A percentile compares a stretch with the other conserved stretches of the same genome.
These are phyloP conservation scores for Crataegus laevigata DNA, from an alignment of 306 rosid species.

Conservation along the genomic window DNA sequence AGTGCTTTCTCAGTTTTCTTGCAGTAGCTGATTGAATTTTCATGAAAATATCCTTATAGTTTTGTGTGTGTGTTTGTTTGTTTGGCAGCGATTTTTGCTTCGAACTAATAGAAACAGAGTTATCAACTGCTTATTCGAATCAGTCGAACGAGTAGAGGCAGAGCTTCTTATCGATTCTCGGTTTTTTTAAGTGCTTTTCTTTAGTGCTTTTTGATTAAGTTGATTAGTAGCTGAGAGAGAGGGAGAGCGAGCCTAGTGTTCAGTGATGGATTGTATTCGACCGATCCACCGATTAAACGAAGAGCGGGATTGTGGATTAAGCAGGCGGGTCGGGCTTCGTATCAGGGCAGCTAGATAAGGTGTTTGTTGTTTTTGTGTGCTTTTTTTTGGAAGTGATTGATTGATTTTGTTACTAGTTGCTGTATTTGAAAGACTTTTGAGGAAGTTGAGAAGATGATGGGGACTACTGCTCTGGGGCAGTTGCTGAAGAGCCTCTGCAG, in stretches of 20 bases:
- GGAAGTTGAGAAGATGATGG: conserved; percentile 38
- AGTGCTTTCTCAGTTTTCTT: background rate
- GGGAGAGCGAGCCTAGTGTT: background rate
- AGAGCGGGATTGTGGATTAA: conserved; percentile 73
- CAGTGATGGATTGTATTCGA: conserved; percentile 54
- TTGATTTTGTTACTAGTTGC: conserved; percentile 17
- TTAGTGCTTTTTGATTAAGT: conserved; percentile 10
- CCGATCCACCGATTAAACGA: conserved; percentile 63
- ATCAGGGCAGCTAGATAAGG: conserved; percentile 71
- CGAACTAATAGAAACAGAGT: background rate
- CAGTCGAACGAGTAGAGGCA: conserved; percentile 11
- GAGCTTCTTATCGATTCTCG: background rate
- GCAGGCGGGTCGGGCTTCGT: conserved; percentile 90
- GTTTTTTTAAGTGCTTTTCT: conserved; percentile 16
- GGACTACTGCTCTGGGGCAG: conserved; percentile 37
- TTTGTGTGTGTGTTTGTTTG: background rate
- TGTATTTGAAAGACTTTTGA: background rate
- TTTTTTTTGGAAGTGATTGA: conserved; percentile 11
- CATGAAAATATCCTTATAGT: background rate
- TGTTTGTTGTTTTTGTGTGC: background rate
- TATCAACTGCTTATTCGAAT: conserved; percentile 18
- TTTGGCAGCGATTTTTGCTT: background rate
- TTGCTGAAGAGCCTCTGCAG: conserved; percentile 66
- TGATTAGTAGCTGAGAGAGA: background rate
- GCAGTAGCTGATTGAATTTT: background rate